Evolutionary conservation across 2,329 filamentous ascomycete species (phyloP).

Genomic region (Sclerotinia glacialis): DNA sequence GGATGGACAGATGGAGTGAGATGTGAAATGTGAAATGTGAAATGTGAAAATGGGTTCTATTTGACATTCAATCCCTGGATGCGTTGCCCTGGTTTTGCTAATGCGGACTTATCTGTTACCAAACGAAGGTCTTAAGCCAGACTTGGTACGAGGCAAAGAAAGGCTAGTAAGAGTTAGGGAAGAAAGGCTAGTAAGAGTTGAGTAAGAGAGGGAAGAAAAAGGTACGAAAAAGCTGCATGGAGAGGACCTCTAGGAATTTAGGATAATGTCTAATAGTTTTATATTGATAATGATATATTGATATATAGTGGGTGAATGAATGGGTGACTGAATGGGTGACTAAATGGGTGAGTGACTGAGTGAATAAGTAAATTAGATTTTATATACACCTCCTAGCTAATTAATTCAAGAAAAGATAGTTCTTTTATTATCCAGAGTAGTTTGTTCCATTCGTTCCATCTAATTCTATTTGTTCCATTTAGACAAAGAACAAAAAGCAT

Average conservation of each 20-base stretch:
- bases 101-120: neutral
- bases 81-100: neutral
- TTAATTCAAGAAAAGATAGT: no score
- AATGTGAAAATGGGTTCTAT: neutral
- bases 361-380: neutral
- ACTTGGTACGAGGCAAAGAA: neutral
- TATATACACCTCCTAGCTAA: no score
- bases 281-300: no score
- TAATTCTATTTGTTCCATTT: neutral
- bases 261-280: neutral
- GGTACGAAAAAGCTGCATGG: neutral
- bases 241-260: neutral
- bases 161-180: neutral
- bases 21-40: no score
- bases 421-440: no score
- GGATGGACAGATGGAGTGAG: neutral
- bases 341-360: neutral
- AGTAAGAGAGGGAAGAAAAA: neutral
- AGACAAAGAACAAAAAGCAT: neutral
- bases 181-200: neutral
- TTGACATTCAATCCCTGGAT: neutral
- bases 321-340: neutral
- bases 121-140: neutral
- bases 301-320: neutral
- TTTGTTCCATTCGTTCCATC: neutral